Conservation (phyloP, 2,329 filamentous ascomycete species). For the Setomelanomma holmii region DNA sequence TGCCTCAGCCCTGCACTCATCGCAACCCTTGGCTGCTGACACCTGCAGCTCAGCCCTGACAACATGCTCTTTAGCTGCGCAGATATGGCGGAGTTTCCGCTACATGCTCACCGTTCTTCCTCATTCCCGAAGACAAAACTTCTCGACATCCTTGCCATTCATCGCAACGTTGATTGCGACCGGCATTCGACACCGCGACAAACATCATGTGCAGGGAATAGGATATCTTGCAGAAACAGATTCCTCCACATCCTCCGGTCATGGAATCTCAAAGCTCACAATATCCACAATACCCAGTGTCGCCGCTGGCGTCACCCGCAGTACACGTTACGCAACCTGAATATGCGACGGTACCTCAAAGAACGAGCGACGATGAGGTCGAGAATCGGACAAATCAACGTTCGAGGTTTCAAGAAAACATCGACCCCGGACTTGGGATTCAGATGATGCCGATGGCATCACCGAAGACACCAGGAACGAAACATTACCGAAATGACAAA, state of each 20-base stretch:
- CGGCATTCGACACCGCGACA: background rate
- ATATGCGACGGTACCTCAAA: slow-evolving; percentile 21
- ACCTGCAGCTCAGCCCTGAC: slow-evolving; percentile 21
- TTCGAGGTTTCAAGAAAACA: slow-evolving; percentile 24
- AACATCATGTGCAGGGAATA: background rate
- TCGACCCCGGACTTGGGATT: slow-evolving; percentile 35
- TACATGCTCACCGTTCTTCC: slow-evolving; percentile 4
- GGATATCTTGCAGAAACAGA: background rate
- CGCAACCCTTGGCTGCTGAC: slow-evolving; percentile 20
- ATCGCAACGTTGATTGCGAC: too few relatives aligned
- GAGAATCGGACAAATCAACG: slow-evolving; percentile 14
- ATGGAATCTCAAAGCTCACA: slow-evolving; percentile 11
- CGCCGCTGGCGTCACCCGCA: slow-evolving; percentile 25
- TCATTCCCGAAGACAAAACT: too few relatives aligned
- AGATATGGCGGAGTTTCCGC: slow-evolving; percentile 1
- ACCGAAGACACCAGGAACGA: slow-evolving; percentile 30
- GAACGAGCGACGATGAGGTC: slow-evolving; percentile 24
- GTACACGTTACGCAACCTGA: slow-evolving; percentile 21
- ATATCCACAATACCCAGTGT: slow-evolving; percentile 10
- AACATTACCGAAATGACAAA: slow-evolving; percentile 26
- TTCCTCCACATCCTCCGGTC: slow-evolving; percentile 1
- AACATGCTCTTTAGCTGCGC: slow-evolving; percentile 18
- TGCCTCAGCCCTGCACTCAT: slow-evolving; percentile 19
- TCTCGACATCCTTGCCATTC: too few relatives aligned
- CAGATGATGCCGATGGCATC: slow-evolving; percentile 32